A percentile compares a stretch with the other conserved stretches of the same genome.
phyloP scores from a whole-genome alignment of 306 rosid genomes.

The Hippophae rhamnoides region DNA sequence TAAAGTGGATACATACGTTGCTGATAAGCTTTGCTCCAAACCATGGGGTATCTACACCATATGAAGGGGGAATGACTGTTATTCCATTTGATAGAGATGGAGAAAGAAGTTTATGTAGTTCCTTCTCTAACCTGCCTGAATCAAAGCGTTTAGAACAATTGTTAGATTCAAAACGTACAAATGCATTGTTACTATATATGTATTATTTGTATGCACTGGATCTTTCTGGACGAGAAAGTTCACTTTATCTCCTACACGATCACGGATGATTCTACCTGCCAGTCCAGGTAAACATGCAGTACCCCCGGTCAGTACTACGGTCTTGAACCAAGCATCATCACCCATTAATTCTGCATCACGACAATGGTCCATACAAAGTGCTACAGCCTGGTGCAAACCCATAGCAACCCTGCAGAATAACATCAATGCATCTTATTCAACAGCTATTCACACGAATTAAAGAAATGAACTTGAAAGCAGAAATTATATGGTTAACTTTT shows the following conservation, averaged over 20 bases:
- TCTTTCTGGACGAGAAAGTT: too few relatives aligned
- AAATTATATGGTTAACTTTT: too few relatives aligned
- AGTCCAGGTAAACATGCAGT: slow-evolving; percentile 84
- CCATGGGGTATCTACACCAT: slow-evolving; percentile 76
- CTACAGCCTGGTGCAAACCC: slow-evolving; percentile 87
- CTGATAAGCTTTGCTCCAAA: slow-evolving; percentile 76
- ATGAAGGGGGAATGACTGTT: too few relatives aligned
- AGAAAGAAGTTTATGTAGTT: slow-evolving; percentile 51
- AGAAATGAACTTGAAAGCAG: too few relatives aligned
- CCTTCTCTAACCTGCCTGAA: slow-evolving; percentile 69
- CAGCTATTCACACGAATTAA: too few relatives aligned
- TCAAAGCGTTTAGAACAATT: background rate
- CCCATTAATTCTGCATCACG: slow-evolving; percentile 49
- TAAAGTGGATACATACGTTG: slow-evolving; percentile 45
- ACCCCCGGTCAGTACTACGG: slow-evolving; percentile 71
- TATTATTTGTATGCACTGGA: too few relatives aligned
- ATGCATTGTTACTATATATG: too few relatives aligned
- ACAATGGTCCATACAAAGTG: slow-evolving; percentile 79
- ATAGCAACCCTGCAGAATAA: slow-evolving; percentile 52
- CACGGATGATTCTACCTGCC: slow-evolving; percentile 41
- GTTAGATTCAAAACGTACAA: too few relatives aligned
- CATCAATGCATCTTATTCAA: too few relatives aligned
- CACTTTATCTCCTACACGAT: too few relatives aligned
- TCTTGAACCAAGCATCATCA: slow-evolving; percentile 70
- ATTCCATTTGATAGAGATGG: slow-evolving; percentile 25